Evolutionary conservation across 352 stramenopile species (phyloP), one percentile per base, ranked within the genome.

Genomic region (Pythium rishiriense): DNA sequence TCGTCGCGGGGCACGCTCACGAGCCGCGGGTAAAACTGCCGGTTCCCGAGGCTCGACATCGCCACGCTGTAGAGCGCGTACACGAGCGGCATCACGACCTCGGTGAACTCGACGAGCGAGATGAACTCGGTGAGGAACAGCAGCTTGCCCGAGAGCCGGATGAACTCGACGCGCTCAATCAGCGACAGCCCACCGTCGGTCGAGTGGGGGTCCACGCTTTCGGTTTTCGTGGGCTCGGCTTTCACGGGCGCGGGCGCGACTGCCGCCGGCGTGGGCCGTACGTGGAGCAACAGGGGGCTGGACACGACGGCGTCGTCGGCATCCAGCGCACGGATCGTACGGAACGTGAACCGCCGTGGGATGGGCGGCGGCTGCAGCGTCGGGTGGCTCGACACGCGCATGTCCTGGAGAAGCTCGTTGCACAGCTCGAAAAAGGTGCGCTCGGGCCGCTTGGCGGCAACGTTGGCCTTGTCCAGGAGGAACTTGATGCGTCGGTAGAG

Each of bases 41-140:
- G 60, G 35, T 67, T 67, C 15, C 41, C 50, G 43, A 57, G 12
- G 28, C 54, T n/a, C 17, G 42, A 55, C 42, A 61, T 55, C 5
- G 50, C 51, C 7, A 61, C 29, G 1, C 59, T 14, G 42, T 51
- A 68, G 28, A 49, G 26, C 22, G 43, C 54, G 51, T 62, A 63
- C 19, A 68, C 54, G 28, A 68, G 9, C 9, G 62, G 62, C 52
- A 68, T 58, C 19, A 68, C 50, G 41, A 63, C 47, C 31, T 68
- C 62, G 28, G 61, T 62, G 43, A 57, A 68, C 45, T 68, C 51
- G 52, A 62, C 31, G 1, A 68, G 37, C 42, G 47, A 12, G 28
- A 68, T 43, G 49, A 60, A 68, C 53, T 68, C 62, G 52, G 39
- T 46, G 11, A 68, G 8, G 29, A 58, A 68, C 4, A 68, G 53